Base-by-base conservation (phyloP, 768 basidiomycete genomes). In the Psilocybe azurescens region DNA sequence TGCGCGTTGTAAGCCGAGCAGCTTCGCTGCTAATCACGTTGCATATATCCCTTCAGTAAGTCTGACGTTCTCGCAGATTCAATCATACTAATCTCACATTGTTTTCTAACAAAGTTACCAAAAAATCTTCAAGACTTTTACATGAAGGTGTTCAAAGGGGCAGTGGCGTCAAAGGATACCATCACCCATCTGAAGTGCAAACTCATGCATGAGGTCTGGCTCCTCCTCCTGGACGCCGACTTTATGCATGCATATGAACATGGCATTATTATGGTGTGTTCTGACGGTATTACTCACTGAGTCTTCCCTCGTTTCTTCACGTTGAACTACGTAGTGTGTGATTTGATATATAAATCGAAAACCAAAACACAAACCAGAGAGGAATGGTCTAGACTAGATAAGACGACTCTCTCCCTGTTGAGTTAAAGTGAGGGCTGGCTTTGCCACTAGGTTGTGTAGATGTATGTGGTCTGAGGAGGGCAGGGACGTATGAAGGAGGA, bases 31-130 rank as follows among this genome's bases (percentile, higher is more conserved):
- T n/a, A 73, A 81, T 53, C 78, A 79, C 53, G 9, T 81, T 7
- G 78, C 74, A 1, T 81, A 81, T 66, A 72, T 83, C 56, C 75
- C 75, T 0, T 69, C 67, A 48, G 79, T 81, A 44, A 44, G 41
- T 44, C 33, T 36, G 6, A 36, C 11, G 6, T 36, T 11, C 11
- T 7, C 11, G 33, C 2, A 13, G 14, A 44, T n/a, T 44, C 8
- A 9, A n/a, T 44, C 1, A 3, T 8, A n/a, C 11, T 44, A 11
- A 14, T 14, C 5, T 44, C 14, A 14, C n/a, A 44, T 39, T 58
- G 70, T 56, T 54, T 57, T 51, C n/a, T 49, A 24, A 24, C 24
- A 20, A 47, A 72, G 71, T 66, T 72, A 5, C 63, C 61, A 18
- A 65, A 72, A 46, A 32, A 30, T 0, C 65, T 72, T 51, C 60